A percentile compares a stretch with the other conserved stretches of the same genome.
These are phyloP conservation scores for Epichloe bromicola DNA, from an alignment of 2,329 filamentous ascomycete species.

Conservation along the genomic window DNA sequence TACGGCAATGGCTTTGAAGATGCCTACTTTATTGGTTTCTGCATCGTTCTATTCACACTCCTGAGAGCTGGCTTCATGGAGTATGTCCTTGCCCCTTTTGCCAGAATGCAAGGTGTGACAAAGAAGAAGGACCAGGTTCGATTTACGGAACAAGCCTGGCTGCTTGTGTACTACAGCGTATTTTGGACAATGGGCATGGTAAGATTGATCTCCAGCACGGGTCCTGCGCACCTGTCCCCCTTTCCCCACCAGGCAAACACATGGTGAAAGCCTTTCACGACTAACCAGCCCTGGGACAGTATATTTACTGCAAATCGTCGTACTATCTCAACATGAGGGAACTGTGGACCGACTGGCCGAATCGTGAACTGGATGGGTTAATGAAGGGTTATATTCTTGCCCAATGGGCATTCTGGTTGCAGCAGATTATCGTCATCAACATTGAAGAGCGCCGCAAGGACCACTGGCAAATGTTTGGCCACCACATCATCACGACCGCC, in stretches of 20 bases:
- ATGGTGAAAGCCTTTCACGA: background rate
- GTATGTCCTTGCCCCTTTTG: conserved; percentile 70
- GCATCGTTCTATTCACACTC: conserved; percentile 75
- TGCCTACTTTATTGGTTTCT: conserved; percentile 61
- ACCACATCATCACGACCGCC: conserved; percentile 79
- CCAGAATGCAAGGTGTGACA: conserved; percentile 56
- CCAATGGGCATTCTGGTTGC: conserved; percentile 86
- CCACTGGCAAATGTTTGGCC: conserved; percentile 91
- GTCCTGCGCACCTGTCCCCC: no score
- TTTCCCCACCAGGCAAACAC: background rate
- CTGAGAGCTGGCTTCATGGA: conserved; percentile 78
- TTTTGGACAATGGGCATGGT: conserved; percentile 82
- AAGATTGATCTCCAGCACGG: conserved; percentile 19
- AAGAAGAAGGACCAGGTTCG: conserved; percentile 65
- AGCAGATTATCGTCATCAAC: conserved; percentile 88
- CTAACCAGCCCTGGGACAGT: conserved; percentile 34
- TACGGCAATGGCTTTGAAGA: conserved; percentile 76
- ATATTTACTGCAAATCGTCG: conserved; percentile 63
- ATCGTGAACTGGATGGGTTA: conserved; percentile 58
- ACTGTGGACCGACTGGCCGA: conserved; percentile 78
- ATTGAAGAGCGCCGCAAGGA: conserved; percentile 93
- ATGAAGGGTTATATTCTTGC: conserved; percentile 85
- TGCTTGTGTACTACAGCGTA: conserved; percentile 67
- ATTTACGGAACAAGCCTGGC: conserved; percentile 91
- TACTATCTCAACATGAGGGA: conserved; percentile 67